Evolutionary conservation across 2,329 filamentous ascomycete species (phyloP).

Genomic region (Cadophora luteo-olivacea): DNA sequence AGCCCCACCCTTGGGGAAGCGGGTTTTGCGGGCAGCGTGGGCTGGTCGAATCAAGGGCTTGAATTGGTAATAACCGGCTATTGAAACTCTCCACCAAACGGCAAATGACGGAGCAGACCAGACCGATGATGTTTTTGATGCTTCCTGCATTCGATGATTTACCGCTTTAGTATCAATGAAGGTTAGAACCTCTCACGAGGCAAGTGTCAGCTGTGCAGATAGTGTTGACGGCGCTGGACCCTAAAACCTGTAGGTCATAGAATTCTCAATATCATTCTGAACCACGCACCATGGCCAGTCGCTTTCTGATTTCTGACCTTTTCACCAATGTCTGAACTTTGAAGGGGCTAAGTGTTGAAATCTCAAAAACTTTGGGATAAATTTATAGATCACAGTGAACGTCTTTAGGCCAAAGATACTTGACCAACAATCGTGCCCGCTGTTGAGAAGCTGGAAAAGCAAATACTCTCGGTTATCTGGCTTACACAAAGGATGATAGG

Average conservation of each 20-base stretch:
- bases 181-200: background rate
- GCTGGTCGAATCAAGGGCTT: slow-evolving; percentile 27
- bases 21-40: slow-evolving; percentile 1
- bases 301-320: too few relatives aligned
- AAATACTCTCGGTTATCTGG: background rate
- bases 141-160: background rate
- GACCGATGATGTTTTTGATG: slow-evolving; percentile 1
- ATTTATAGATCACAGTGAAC: background rate
- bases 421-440: too few relatives aligned
- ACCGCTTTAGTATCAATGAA: background rate
- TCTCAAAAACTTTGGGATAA: background rate
- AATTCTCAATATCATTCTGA: too few relatives aligned
- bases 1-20: slow-evolving; percentile 23
- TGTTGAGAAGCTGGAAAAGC: background rate
- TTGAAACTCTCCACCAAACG: background rate
- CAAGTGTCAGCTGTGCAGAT: background rate
- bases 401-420: too few relatives aligned
- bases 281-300: too few relatives aligned
- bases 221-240: too few relatives aligned
- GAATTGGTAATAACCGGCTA: slow-evolving; percentile 34
- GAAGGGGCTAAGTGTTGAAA: background rate
- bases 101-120: slow-evolving; percentile 2
- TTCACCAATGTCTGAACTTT: too few relatives aligned
- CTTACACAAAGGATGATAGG: background rate
- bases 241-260: too few relatives aligned